A percentile compares a stretch with the other conserved stretches of the same genome.
These are phyloP conservation scores for Starmerella gropengiesseri DNA, from an alignment of 805 yeast species.

Conservation along the genomic window DNA sequence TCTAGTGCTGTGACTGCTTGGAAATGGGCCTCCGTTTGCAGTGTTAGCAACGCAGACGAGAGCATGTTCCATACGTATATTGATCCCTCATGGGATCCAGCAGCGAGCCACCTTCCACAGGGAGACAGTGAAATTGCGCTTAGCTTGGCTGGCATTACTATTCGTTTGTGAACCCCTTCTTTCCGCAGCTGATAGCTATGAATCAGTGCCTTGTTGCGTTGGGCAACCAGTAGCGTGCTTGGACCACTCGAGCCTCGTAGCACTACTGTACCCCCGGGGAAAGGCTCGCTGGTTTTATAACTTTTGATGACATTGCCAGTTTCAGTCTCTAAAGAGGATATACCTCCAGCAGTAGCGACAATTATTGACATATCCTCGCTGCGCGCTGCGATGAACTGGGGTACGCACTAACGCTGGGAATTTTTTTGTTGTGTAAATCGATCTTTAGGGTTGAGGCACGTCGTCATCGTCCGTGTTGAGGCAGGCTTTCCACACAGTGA, in stretches of 20 bases:
- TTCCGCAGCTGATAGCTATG: constrained; percentile 54
- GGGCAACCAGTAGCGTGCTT: constrained; percentile 40
- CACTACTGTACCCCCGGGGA: constrained; percentile 4
- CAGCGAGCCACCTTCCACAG: constrained; percentile 42
- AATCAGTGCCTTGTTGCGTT: constrained; percentile 60
- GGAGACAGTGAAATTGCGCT: constrained; percentile 42
- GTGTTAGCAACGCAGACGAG: constrained; percentile 64
- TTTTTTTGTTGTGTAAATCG: neutral
- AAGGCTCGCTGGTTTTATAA: constrained; percentile 21
- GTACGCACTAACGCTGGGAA: too few relatives aligned
- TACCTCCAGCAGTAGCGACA: constrained; percentile 13
- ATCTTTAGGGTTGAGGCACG: neutral
- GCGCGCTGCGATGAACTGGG: neutral
- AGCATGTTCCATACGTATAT: constrained; percentile 75
- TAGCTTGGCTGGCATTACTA: constrained; percentile 76
- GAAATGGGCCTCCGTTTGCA: constrained; percentile 65
- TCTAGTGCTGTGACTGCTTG: constrained; percentile 55
- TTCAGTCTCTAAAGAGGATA: constrained; percentile 16
- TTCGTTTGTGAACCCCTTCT: constrained; percentile 60
- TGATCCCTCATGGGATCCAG: constrained; percentile 65
- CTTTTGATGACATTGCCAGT: constrained; percentile 29
- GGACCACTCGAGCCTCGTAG: neutral
- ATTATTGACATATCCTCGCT: constrained; percentile 19
- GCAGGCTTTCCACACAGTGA: too few relatives aligned
- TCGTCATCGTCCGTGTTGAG: too few relatives aligned